Percentiles rank a stretch among this genome's conserved stretches.
Conservation (phyloP, 2,329 filamentous ascomycete genomes). For the Pseudogymnoascus sp. region DNA sequence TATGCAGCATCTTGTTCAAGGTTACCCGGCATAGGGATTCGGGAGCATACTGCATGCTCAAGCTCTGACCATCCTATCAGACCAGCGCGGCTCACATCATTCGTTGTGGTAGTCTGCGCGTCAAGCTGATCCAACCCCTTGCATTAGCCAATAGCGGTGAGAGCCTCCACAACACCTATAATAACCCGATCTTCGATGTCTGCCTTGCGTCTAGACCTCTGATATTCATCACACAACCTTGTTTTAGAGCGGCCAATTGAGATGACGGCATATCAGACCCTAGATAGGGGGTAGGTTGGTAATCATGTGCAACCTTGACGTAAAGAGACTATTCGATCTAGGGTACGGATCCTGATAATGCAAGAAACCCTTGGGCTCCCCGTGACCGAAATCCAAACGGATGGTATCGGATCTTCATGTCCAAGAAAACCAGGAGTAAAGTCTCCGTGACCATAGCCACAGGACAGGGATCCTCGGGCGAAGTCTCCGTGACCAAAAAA, state of each 20-base stretch:
- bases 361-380: not conserved
- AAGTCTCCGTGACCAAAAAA: not conserved
- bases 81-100: not conserved
- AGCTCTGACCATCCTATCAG: not conserved
- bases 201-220: not conserved
- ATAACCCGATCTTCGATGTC: not conserved
- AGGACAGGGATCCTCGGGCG: not conserved
- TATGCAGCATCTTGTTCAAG: not conserved
- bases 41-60: not conserved
- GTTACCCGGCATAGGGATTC: not conserved
- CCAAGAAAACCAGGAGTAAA: not conserved
- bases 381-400: not conserved
- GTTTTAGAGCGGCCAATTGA: not conserved
- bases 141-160: not conserved
- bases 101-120: not conserved
- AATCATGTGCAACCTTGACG: not conserved
- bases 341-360: not conserved
- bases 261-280: not conserved
- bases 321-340: not conserved
- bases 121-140: not conserved
- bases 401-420: not conserved
- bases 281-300: not conserved
- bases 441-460: not conserved
- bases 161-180: not conserved
- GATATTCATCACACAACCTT: not conserved